Base-by-base conservation (phyloP, 2,329 filamentous ascomycete genomes). In the Trematosphaeria pertusa region DNA sequence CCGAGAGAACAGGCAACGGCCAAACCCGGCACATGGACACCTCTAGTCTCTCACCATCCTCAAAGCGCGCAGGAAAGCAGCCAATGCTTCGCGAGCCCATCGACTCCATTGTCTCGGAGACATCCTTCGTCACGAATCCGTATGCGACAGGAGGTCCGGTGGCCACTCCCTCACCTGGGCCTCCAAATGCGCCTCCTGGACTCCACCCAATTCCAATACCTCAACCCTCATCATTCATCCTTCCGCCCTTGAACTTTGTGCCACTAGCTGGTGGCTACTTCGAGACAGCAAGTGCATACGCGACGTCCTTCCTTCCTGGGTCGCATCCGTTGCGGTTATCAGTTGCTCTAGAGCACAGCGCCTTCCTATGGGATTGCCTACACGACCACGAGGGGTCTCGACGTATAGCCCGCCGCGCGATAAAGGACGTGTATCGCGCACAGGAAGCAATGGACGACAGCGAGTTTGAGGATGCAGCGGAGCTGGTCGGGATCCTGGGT, bases 371-470 rank as follows among this genome's bases (percentile, higher is more conserved):
- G 77, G 94, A 97, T 66, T 97, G 93, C 64, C 80, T 90, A 2
- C 90, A 94, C 66, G 91, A 97, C 60, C 79, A 83, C 36, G 86
- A 92, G 17, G 84, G 79, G 26, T 91, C 90, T 40, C 82, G 92
- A 22, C 82, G 83, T 43, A 73, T 97, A 11, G 93, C 94, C 9
- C 87, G 89, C 62, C 81, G 86, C 28, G 90, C 92, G 3, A 94
- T 97, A 50, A 82, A 88, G 32, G 91, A 96, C 61, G 93, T 97
- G 1, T 97, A 97, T 67, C 88, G 91, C 46, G 91, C 91, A 1
- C 86, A 88, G 42, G 92, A 97, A 71, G 90, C 89, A 15, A 93
- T 97, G 85, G 90, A 95, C 48, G 92, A 97, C 64, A 91, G 95
- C 58, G 95, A 94, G 78, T 99, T 97, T 67, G 85, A 88, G 56